phyloP scores from a whole-genome alignment of 495 filamentous ascomycete species.

The Extremus antarcticus region DNA sequence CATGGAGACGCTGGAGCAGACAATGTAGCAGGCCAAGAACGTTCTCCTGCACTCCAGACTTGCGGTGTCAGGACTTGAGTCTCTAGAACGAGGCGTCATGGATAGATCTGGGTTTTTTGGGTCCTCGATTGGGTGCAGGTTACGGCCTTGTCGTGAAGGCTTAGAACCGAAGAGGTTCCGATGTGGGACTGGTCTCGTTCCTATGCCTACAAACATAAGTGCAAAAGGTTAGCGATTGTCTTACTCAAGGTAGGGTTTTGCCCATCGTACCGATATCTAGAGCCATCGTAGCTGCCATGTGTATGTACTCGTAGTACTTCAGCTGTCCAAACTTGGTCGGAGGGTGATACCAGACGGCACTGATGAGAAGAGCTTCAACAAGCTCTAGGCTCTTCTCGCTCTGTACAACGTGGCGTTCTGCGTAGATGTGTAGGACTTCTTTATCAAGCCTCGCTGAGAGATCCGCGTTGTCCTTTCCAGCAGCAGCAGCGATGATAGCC shows the following conservation, averaged over 20 bases:
- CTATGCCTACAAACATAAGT: too few relatives aligned
- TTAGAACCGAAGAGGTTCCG: slow-evolving; percentile 4
- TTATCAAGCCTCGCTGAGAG: slow-evolving; percentile 38
- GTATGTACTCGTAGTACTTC: slow-evolving; percentile 45
- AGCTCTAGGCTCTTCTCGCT: slow-evolving; percentile 45
- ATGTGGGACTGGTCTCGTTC: slow-evolving; percentile 1
- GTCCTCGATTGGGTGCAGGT: slow-evolving; percentile 6
- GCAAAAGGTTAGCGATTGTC: too few relatives aligned
- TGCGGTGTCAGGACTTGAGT: slow-evolving; percentile 11
- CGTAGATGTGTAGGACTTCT: slow-evolving; percentile 39
- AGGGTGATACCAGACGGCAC: slow-evolving; percentile 41
- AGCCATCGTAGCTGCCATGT: slow-evolving; percentile 45
- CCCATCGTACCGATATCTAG: slow-evolving; percentile 45
- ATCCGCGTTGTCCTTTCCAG: slow-evolving; percentile 33
- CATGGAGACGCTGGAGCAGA: slow-evolving; percentile 41
- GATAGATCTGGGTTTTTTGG: slow-evolving; percentile 21
- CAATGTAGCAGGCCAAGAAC: slow-evolving; percentile 39
- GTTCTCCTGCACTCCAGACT: slow-evolving; percentile 35
- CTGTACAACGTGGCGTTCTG: slow-evolving; percentile 38
- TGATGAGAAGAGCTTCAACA: slow-evolving; percentile 40
- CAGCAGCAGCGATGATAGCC: slow-evolving; percentile 39
- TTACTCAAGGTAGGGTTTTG: too few relatives aligned
- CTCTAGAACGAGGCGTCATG: slow-evolving; percentile 8
- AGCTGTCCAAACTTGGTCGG: slow-evolving; percentile 37
- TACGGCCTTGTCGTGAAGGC: not conserved